These are phyloP conservation scores for Monilinia aucupariae DNA, from an alignment of 2,329 filamentous ascomycete species.

Conservation along the genomic window DNA sequence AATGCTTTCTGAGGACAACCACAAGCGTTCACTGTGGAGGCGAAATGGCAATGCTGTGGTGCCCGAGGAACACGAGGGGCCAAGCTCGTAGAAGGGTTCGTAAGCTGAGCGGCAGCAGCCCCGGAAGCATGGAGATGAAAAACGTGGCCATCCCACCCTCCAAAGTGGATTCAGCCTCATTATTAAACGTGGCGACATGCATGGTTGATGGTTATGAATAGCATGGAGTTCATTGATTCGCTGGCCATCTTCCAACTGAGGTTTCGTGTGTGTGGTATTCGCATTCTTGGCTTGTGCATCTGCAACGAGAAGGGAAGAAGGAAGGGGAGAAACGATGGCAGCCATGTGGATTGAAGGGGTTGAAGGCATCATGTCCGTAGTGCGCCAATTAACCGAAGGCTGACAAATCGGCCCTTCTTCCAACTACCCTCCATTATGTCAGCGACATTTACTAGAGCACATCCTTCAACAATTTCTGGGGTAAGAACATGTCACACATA, in stretches of 20 bases:
- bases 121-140: not conserved
- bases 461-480: not conserved
- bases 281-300: not conserved
- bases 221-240: not conserved
- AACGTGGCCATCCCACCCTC: not conserved
- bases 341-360: constrained; percentile 8
- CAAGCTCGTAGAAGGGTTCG: not conserved
- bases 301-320: too few relatives aligned
- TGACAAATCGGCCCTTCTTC: constrained; percentile 3
- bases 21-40: not conserved
- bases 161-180: not conserved
- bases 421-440: not conserved
- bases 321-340: not conserved
- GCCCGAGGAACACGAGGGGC: not conserved
- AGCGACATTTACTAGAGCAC: not conserved
- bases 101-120: not conserved
- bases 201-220: not conserved
- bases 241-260: not conserved
- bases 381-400: not conserved
- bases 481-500: not conserved
- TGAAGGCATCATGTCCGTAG: not conserved
- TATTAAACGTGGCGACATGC: constrained; percentile 2
- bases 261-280: constrained; percentile 11
- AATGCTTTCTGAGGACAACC: not conserved
- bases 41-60: not conserved